Evolutionary conservation across 148 eudicot species (phyloP), one percentile per base, ranked within the genome.

Genomic region (Tetragonia tetragonoides): DNA sequence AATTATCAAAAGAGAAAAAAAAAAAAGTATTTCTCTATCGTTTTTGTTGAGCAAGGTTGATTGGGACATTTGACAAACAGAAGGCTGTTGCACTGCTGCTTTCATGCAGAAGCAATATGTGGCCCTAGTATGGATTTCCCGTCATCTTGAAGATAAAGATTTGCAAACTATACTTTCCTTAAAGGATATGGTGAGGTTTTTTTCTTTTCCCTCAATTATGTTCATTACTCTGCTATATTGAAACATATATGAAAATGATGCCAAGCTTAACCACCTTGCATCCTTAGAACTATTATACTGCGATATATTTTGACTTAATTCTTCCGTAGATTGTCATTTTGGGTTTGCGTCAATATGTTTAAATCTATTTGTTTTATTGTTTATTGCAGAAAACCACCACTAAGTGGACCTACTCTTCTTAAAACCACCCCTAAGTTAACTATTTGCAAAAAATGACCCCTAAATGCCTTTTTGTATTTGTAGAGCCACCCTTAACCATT

Each of bases 41-140:
- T 57, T 72, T 78, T 54, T 21, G 6, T 47, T 14, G 20, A 77
- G 16, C 56, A 23, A n/a, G 41, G 34, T 51, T 59, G 42, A 71
- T 65, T 49, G 49, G 16, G 34, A 68, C 72, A 14, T 68, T 40
- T 73, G 57, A 70, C 79, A n/a, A 37, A 51, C 12, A 38, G 41
- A 66, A 46, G 39, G 11, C 14, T 68, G 3, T 34, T 46, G 17
- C 24, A 18, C 9, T 62, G 10, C 51, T 54, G 12, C 7, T 75
- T 28, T 79, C 34, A 16, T 84, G 85, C 92, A 95, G 99, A 95
- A 95, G 83, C 93, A 95, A 74, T 95, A 95, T 90, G 90, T 87
- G 71, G 99, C 99, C 47, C 75, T 95, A 39, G 97, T 95, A 73
- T 95, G 99, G 98, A 91, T 89, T 77, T 91, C 99, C 59, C 98